Evolutionary conservation across 164 flowering plant species (phyloP).

Genomic region (Cinnamomum micranthum): DNA sequence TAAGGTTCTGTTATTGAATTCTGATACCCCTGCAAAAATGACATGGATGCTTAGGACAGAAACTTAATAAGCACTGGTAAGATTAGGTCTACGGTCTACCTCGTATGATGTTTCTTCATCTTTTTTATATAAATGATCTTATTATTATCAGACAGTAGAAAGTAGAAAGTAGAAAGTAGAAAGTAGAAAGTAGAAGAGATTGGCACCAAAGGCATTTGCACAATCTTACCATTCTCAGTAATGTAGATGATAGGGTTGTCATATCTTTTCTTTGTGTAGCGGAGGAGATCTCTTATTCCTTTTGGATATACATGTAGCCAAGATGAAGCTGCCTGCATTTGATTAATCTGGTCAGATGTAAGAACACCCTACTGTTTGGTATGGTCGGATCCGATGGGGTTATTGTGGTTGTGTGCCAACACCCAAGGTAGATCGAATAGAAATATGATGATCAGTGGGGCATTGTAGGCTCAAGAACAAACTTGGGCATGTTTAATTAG

Average conservation of each 20-base stretch:
- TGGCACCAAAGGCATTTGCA: neutral
- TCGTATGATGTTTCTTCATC: too few species aligned
- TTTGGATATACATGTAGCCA: conserved; percentile 38
- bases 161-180: neutral
- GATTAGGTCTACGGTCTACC: too few species aligned
- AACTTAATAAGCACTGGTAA: too few species aligned
- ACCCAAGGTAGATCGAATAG: neutral
- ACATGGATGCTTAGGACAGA: neutral
- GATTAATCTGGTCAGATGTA: neutral
- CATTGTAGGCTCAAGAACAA: neutral
- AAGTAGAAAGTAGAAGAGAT: too few species aligned
- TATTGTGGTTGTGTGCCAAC: neutral
- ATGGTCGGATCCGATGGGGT: too few species aligned
- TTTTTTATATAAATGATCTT: too few species aligned
- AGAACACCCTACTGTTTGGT: neutral
- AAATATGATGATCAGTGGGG: neutral
- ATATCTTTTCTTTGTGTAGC: conserved; percentile 24
- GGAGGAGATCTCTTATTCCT: conserved; percentile 34
- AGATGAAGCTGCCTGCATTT: conserved; percentile 21
- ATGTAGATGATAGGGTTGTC: conserved; percentile 23
- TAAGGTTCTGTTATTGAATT: neutral
- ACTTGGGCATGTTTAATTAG: neutral
- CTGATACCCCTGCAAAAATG: neutral
- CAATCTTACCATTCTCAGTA: conserved; percentile 52
- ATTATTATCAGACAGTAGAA: neutral